Conservation (phyloP, 1,284 basidiomycete species). For the Malassezia globosa region DNA sequence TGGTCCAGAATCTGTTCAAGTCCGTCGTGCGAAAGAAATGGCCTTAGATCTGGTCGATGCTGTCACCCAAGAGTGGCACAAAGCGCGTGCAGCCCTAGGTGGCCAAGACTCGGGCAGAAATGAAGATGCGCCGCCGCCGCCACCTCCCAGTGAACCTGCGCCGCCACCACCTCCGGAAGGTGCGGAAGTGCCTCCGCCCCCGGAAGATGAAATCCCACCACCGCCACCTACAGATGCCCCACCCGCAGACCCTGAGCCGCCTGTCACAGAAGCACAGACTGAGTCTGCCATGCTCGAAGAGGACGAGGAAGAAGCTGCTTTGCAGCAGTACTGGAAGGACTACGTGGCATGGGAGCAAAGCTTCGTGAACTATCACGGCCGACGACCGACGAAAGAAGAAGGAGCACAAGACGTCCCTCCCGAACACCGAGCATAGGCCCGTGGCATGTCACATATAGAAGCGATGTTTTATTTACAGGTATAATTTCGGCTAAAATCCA, state of each 20-base stretch:
- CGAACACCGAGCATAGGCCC: conserved; percentile 27
- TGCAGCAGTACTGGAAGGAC: conserved; percentile 45
- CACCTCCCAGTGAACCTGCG: conserved; percentile 1
- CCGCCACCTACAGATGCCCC: conserved; percentile 11
- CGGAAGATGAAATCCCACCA: conserved; percentile 12
- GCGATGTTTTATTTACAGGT: background rate
- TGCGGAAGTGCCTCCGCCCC: conserved; percentile 14
- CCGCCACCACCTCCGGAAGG: conserved; percentile 14
- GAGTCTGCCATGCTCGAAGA: conserved; percentile 24
- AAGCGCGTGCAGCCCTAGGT: conserved; percentile 26
- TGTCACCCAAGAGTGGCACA: conserved; percentile 35
- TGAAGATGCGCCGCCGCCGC: conserved; percentile 4
- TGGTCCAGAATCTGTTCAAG: conserved; percentile 34
- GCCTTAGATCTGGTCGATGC: conserved; percentile 40
- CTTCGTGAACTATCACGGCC: conserved; percentile 41
- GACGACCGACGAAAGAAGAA: conserved; percentile 37
- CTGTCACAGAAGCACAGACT: conserved; percentile 1
- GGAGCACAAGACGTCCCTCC: conserved; percentile 41
- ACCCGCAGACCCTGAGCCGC: conserved; percentile 3
- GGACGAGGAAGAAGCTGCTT: conserved; percentile 21
- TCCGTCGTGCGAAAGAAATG: conserved; percentile 32
- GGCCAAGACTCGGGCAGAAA: background rate
- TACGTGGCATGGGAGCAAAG: conserved; percentile 40
- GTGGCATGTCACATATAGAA: background rate
- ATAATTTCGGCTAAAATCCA: background rate